A percentile compares a stretch with the other conserved stretches of the same genome.
Evolutionary conservation across 768 basidiomycete species (phyloP).

Genomic region (Polyporus arcularius): DNA sequence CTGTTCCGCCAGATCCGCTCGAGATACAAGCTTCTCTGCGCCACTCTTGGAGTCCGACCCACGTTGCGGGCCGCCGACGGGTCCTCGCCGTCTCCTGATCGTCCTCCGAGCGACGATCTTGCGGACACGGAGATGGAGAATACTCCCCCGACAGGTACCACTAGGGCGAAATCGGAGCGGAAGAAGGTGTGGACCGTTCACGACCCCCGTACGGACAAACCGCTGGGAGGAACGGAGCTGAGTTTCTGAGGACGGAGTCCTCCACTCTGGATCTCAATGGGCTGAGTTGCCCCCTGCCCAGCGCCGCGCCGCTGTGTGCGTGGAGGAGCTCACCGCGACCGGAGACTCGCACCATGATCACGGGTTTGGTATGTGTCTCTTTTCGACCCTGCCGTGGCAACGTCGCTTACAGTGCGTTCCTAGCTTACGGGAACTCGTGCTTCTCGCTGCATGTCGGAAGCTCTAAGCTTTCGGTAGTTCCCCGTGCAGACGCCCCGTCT

Average conservation of each 20-base stretch:
- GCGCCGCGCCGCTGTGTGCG: slow-evolving; percentile 7
- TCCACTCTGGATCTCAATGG: background rate
- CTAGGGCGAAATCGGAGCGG: background rate
- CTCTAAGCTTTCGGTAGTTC: background rate
- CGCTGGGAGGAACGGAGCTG: slow-evolving; percentile 14
- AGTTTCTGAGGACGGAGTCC: slow-evolving; percentile 11
- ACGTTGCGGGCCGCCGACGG: slow-evolving; percentile 34
- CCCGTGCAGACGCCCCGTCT: background rate
- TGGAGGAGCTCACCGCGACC: background rate
- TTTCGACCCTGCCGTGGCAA: too few relatives aligned
- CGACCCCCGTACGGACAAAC: background rate
- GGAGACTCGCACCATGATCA: background rate
- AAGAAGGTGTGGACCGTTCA: slow-evolving; percentile 21
- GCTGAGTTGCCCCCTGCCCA: background rate
- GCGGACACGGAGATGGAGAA: background rate
- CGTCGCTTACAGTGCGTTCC: background rate
- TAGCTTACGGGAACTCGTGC: background rate
- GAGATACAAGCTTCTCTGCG: slow-evolving; percentile 84
- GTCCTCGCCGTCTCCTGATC: slow-evolving; percentile 10
- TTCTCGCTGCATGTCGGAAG: background rate
- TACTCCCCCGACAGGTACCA: background rate
- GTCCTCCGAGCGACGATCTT: background rate
- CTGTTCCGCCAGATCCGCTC: slow-evolving; percentile 86
- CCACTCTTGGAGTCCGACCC: slow-evolving; percentile 71
- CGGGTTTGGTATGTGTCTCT: background rate